Evolutionary conservation across 257 asterid species (phyloP), one percentile per base, ranked within the genome.

Genomic region (Nicotiana knightiana): DNA sequence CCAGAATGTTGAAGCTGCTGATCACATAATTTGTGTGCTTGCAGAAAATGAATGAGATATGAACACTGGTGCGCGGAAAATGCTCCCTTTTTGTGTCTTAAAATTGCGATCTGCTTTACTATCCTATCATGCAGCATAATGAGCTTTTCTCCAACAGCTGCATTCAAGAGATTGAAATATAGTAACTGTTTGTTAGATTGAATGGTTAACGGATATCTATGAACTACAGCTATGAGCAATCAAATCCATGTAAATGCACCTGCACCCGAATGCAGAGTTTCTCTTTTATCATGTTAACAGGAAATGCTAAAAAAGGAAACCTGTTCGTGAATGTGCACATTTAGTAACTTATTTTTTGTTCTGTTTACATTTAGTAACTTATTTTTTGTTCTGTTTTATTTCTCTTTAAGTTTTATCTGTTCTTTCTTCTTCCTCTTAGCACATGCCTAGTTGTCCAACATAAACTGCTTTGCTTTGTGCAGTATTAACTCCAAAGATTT

Each of bases 1-100:
- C 71, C 53, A 83, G 67, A 84, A 55, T 48, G 24, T 61, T 58
- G 63, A 24, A 76, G 85, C 79, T 80, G 67, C 46, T 32, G 55
- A 82, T 77, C 55, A 28, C 64, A 58, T 82, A 24, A 37, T 65
- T 86, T 62, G 43, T 80, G 81, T 86, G 62, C 76, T 46, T 81
- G 77, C 77, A n/a, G 77, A 37, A 67, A 39, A 48, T 48, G 79
- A 6, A 32, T 24, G 61, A 55, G 67, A 46, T 48, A 73, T 15
- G 24, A 48, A 46, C 39, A 46, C 24, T 73, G 13, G 79, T 48
- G 61, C 13, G 39, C 11, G 62, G 28, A 24, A 71, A 33, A 48
- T 26, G 79, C 12, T 73, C 61, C 35, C 16, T 46, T 71, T 6
- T 71, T 5, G 59, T 46, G 78, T 71, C 21, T 46, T 71, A 11